A percentile compares a stretch with the other conserved stretches of the same genome.
Evolutionary conservation across 306 rosid species (phyloP).

Genomic region (Quercus alba): DNA sequence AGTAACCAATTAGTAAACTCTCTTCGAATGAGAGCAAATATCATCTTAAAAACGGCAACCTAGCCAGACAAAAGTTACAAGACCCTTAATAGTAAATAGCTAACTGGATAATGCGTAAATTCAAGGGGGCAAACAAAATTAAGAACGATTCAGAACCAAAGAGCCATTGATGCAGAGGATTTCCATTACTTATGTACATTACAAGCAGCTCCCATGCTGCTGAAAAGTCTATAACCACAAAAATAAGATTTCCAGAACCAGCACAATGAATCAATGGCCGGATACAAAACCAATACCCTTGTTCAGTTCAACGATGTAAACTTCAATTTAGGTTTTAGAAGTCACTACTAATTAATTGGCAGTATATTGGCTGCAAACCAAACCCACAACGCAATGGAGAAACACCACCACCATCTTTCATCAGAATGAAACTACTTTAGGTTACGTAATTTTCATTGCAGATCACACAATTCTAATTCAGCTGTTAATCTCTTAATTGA

Average conservation of each 20-base stretch:
- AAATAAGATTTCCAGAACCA: constrained; percentile 16
- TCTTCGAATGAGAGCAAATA: too few species aligned
- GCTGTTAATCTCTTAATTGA: constrained; percentile 31
- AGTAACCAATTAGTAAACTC: too few species aligned
- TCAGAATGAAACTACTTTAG: constrained; percentile 53
- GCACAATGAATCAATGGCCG: constrained; percentile 14
- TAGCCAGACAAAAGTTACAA: too few species aligned
- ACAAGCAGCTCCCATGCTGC: constrained; percentile 21
- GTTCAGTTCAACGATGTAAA: constrained; percentile 13
- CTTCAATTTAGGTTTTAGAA: constrained; percentile 10
- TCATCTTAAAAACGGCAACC: too few species aligned
- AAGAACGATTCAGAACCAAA: background rate
- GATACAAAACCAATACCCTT: constrained; percentile 25
- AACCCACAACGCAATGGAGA: constrained; percentile 9
- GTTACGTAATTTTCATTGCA: constrained; percentile 27
- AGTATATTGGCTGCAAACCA: constrained; percentile 13
- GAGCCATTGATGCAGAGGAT: background rate
- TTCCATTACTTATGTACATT: constrained; percentile 25
- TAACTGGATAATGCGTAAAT: background rate
- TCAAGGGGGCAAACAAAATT: background rate
- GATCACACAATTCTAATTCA: constrained; percentile 16
- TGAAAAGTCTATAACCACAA: background rate
- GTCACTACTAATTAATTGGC: constrained; percentile 3
- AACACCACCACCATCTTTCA: constrained; percentile 3
- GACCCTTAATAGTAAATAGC: background rate